These are phyloP conservation scores for Acanthamoeba healyi DNA, from an alignment of 208 protist species.

Conservation along the genomic window DNA sequence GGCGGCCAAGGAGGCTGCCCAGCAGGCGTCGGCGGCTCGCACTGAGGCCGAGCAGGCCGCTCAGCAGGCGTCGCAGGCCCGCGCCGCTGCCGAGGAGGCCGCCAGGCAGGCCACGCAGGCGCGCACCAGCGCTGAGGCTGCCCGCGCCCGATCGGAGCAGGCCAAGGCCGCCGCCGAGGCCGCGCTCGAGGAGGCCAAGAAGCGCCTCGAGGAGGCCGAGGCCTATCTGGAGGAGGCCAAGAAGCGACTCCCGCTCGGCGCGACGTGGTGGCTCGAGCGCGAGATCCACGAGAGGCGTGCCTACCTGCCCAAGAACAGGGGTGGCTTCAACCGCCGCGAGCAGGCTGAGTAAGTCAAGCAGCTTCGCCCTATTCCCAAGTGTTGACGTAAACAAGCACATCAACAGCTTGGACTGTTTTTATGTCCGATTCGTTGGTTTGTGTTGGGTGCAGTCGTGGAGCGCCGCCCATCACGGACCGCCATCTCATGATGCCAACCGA, in stretches of 20 bases:
- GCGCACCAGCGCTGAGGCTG: not conserved
- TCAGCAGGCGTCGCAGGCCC: not conserved
- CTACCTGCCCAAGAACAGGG: conserved; percentile 78
- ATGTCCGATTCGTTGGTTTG: too few species aligned
- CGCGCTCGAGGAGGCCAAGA: conserved; percentile 72
- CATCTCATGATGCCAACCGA: too few species aligned
- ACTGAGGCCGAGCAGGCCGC: not conserved
- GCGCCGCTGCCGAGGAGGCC: not conserved
- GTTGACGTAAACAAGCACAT: too few species aligned
- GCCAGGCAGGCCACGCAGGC: not conserved
- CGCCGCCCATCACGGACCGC: too few species aligned
- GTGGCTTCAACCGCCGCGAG: conserved; percentile 67
- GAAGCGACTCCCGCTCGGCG: conserved; percentile 63
- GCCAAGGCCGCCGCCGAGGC: conserved; percentile 77
- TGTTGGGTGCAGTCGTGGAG: too few species aligned
- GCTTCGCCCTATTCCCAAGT: too few species aligned
- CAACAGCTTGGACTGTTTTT: too few species aligned
- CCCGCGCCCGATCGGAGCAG: not conserved
- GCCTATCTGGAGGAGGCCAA: conserved; percentile 80
- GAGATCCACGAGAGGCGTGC: conserved; percentile 74
- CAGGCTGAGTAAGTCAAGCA: not conserved
- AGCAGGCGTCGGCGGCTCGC: too few species aligned
- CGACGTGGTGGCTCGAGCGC: conserved; percentile 81
- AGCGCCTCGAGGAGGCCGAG: conserved; percentile 57
- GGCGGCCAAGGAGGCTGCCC: too few species aligned